Conservation (phyloP, 768 basidiomycete genomes). For the Daedaleopsis nitida region DNA sequence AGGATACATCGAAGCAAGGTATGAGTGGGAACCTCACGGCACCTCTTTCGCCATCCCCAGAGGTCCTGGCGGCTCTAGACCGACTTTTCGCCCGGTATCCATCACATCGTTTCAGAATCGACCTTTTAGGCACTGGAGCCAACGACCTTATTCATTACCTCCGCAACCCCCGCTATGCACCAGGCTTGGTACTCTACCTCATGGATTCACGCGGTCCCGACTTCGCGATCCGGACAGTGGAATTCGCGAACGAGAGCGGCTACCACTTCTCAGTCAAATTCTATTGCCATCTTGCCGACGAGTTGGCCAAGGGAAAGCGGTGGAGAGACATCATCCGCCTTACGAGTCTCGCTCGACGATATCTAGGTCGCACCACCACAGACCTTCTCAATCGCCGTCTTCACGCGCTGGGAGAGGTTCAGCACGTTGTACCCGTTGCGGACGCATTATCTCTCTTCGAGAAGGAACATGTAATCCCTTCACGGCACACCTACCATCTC, state of each 20-base stretch:
- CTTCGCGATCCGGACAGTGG: constrained; percentile 47
- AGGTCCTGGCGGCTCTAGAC: constrained; percentile 3
- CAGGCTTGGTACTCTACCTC: constrained; percentile 11
- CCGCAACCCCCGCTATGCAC: constrained; percentile 4
- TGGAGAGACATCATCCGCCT: constrained; percentile 56
- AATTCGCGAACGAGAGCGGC: constrained; percentile 51
- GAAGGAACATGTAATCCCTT: constrained; percentile 46
- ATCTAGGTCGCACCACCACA: constrained; percentile 50
- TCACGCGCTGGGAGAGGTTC: constrained; percentile 58
- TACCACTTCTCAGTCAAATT: constrained; percentile 50
- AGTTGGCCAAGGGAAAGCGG: constrained; percentile 44
- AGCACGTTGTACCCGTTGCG: constrained; percentile 48
- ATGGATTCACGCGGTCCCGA: constrained; percentile 34
- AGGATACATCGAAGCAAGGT: background rate
- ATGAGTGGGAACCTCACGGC: background rate
- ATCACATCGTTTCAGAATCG: background rate
- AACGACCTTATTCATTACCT: constrained; percentile 2
- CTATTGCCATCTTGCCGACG: constrained; percentile 59
- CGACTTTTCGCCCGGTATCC: background rate
- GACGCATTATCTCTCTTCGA: constrained; percentile 54
- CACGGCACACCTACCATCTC: constrained; percentile 67
- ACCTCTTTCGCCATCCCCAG: constrained; percentile 1
- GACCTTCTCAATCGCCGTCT: constrained; percentile 74
- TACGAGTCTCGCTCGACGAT: constrained; percentile 49
- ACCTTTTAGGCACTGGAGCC: background rate